Evolutionary conservation across 805 yeast species (phyloP).

Genomic region (Dipodascus geniculatus): DNA sequence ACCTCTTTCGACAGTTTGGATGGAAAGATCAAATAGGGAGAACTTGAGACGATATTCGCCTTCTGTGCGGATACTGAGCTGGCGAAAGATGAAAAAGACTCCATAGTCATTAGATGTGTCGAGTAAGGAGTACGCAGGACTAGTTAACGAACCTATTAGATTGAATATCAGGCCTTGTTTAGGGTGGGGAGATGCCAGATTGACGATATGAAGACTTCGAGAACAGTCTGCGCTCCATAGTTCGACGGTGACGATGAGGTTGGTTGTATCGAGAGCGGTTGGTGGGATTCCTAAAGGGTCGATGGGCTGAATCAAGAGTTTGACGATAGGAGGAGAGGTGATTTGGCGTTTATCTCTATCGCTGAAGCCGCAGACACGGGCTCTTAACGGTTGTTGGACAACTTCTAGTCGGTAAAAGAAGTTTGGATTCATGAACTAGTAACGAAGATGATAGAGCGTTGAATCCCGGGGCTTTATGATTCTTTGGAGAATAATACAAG

Average conservation of each 20-base stretch:
- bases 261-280: slow-evolving; percentile 10
- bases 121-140: slow-evolving; percentile 28
- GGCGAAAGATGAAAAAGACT: slow-evolving; percentile 33
- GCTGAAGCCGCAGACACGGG: slow-evolving; percentile 37
- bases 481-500: no score
- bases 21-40: slow-evolving; percentile 25
- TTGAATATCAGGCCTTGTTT: slow-evolving; percentile 18
- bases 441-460: background rate
- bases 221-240: background rate
- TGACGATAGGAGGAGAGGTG: slow-evolving; percentile 24
- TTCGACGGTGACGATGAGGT: background rate
- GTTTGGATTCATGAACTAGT: background rate
- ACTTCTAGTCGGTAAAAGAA: slow-evolving; percentile 18
- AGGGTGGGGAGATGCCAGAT: background rate
- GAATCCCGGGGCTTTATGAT: no score
- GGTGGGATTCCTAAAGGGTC: slow-evolving; percentile 9
- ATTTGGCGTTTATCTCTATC: slow-evolving; percentile 27
- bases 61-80: slow-evolving; percentile 32
- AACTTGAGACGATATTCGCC: slow-evolving; percentile 32
- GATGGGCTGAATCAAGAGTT: slow-evolving; percentile 14
- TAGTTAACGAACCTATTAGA: slow-evolving; percentile 30
- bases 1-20: slow-evolving; percentile 6
- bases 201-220: background rate
- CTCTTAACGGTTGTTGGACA: slow-evolving; percentile 34
- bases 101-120: slow-evolving; percentile 28